These are phyloP conservation scores for Trichothecium sympodiale DNA, from an alignment of 2,329 filamentous ascomycete species.

Conservation along the genomic window DNA sequence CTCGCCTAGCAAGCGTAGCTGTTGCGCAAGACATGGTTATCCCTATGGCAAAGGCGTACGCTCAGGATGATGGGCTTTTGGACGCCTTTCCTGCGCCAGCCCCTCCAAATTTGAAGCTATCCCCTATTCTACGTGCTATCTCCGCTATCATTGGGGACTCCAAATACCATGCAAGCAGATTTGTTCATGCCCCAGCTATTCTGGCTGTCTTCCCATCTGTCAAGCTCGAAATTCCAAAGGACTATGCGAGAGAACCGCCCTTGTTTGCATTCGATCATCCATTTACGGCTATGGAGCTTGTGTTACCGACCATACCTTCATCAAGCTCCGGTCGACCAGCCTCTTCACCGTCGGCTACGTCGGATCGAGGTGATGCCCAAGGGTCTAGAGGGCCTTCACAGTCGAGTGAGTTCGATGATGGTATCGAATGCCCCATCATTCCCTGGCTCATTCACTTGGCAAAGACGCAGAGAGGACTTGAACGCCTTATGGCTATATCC, in stretches of 20 bases:
- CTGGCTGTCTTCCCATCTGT: conserved; percentile 56
- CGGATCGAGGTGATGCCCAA: conserved; percentile 16
- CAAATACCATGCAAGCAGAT: conserved; percentile 62
- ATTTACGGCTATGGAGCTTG: conserved; percentile 50
- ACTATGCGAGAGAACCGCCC: conserved; percentile 25
- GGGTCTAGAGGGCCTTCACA: conserved; percentile 16
- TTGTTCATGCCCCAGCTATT: conserved; percentile 57
- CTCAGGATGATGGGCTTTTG: conserved; percentile 41
- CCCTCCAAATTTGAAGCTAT: conserved; percentile 45
- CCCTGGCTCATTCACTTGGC: conserved; percentile 61
- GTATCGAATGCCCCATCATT: conserved; percentile 59
- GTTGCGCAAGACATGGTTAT: conserved; percentile 59
- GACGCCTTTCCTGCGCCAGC: conserved; percentile 52
- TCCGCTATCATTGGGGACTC: conserved; percentile 69
- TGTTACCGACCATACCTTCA: conserved; percentile 46
- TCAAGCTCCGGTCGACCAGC: conserved; percentile 12
- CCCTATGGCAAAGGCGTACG: conserved; percentile 46
- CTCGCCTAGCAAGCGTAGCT: conserved; percentile 60
- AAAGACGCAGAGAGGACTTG: conserved; percentile 43
- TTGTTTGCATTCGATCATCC: conserved; percentile 30
- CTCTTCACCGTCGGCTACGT: conserved; percentile 8
- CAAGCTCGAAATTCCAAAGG: conserved; percentile 38
- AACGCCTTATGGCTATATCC: conserved; percentile 57
- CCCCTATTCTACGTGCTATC: conserved; percentile 66
- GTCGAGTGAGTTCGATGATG: conserved; percentile 25